A percentile compares a stretch with the other conserved stretches of the same genome.
Conservation (phyloP, 2,329 filamentous ascomycete species). For the Myriosclerotinia curreyana region DNA sequence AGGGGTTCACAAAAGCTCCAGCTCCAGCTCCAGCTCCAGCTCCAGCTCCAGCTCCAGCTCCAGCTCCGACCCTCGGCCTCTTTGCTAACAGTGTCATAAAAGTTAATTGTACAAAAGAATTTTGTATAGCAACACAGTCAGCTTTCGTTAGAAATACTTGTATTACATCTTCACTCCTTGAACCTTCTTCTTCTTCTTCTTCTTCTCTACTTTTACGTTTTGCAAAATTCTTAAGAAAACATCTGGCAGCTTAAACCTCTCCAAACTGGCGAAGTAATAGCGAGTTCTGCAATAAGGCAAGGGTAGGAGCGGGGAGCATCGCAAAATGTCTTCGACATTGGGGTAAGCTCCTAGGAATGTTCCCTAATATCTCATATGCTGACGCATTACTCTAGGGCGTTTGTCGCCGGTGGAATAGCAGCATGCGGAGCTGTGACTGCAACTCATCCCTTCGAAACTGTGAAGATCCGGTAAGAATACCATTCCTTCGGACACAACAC, state of each 20-base stretch:
- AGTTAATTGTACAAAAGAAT: slow-evolving; percentile 9
- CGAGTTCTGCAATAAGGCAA: slow-evolving; percentile 20
- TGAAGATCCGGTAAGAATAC: slow-evolving; percentile 81
- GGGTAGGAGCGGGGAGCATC: slow-evolving; percentile 29
- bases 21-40: no score
- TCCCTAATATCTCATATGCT: background rate
- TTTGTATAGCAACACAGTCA: slow-evolving; percentile 16
- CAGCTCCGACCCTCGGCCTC: slow-evolving; percentile 16
- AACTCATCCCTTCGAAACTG: slow-evolving; percentile 96
- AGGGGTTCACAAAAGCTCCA: slow-evolving; percentile 8
- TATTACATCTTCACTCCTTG: background rate
- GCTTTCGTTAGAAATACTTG: background rate
- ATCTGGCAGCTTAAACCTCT: slow-evolving; percentile 4
- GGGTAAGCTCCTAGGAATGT: slow-evolving; percentile 42
- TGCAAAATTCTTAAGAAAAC: background rate
- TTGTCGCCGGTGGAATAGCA: slow-evolving; percentile 93
- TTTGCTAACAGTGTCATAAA: slow-evolving; percentile 10
- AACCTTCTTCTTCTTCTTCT: background rate
- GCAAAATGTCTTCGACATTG: slow-evolving; percentile 52
- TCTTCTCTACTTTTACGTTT: background rate
- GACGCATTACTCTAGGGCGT: slow-evolving; percentile 54
- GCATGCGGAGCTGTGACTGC: slow-evolving; percentile 96
- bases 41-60: no score
- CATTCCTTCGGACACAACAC: slow-evolving; percentile 6
- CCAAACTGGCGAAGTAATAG: slow-evolving; percentile 27